These are phyloP conservation scores for Talaromyces amestolkiae DNA, from an alignment of 2,329 filamentous ascomycete genomes.

Conservation along the genomic window DNA sequence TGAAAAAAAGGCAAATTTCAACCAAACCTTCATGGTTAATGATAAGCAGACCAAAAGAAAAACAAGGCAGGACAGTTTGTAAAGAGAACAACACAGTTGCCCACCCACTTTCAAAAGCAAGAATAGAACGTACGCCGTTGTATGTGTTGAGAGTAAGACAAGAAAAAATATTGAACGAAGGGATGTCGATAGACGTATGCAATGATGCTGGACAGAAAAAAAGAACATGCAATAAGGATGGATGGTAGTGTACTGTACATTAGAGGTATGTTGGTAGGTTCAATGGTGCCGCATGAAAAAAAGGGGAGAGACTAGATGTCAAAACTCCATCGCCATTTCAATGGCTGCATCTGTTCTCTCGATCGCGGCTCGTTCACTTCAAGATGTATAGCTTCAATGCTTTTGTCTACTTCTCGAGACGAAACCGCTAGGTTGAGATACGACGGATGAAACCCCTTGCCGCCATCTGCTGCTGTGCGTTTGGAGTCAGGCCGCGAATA, in stretches of 20 bases:
- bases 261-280: neutral
- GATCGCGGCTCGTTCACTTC: conserved; percentile 37
- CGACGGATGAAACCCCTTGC: conserved; percentile 30
- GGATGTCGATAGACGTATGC: conserved; percentile 13
- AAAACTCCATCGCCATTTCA: conserved; percentile 46
- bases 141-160: conserved; percentile 7
- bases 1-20: neutral
- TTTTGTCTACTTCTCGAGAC: conserved; percentile 31
- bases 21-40: neutral
- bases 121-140: conserved; percentile 4
- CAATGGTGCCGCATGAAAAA: neutral
- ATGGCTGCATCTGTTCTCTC: conserved; percentile 31
- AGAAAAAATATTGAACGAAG: neutral
- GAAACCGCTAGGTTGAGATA: conserved; percentile 36
- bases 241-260: conserved; percentile 19
- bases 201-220: conserved; percentile 5
- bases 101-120: neutral
- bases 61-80: neutral
- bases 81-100: neutral
- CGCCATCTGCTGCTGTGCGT: conserved; percentile 29
- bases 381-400: conserved; percentile 36
- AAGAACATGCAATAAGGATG: neutral
- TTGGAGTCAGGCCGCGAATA: conserved; percentile 39
- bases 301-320: conserved; percentile 34
- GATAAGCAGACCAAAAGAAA: neutral